Evolutionary conservation across 2,329 filamentous ascomycete species (phyloP).

Genomic region (Ceratocystiopsis minuta): DNA sequence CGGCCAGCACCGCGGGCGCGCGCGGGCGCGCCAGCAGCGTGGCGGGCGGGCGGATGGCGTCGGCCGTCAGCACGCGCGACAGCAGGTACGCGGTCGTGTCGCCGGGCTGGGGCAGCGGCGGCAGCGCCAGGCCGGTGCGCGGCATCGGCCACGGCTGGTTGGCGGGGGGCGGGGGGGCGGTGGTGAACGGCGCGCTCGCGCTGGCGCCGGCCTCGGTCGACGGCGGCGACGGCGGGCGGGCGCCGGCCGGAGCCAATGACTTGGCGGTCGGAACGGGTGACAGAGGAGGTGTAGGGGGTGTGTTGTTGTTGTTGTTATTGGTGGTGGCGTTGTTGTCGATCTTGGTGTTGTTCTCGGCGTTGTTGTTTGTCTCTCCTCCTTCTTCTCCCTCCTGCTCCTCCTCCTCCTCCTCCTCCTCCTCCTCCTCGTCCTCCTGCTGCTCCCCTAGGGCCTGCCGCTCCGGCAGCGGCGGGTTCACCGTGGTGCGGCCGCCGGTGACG

Average conservation of each 20-base stretch:
- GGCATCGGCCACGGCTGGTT: slow-evolving; percentile 73
- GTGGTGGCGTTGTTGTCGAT: not conserved
- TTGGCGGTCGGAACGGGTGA: slow-evolving; percentile 5
- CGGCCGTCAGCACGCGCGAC: slow-evolving; percentile 77
- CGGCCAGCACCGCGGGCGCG: slow-evolving; percentile 47
- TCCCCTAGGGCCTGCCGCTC: slow-evolving; percentile 65
- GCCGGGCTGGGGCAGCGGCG: slow-evolving; percentile 59
- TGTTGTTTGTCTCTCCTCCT: slow-evolving; percentile 34
- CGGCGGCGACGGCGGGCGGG: slow-evolving; percentile 5
- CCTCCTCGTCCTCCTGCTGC: slow-evolving; percentile 32
- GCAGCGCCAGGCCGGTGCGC: slow-evolving; percentile 73
- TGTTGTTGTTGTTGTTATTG: not conserved
- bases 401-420: slow-evolving; percentile 26
- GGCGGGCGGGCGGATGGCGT: slow-evolving; percentile 87
- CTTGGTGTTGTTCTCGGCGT: not conserved
- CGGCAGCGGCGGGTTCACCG: slow-evolving; percentile 70
- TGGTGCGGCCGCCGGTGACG: slow-evolving; percentile 64
- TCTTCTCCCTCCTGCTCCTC: slow-evolving; percentile 33
- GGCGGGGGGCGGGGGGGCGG: slow-evolving; percentile 16
- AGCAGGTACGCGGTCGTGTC: slow-evolving; percentile 80
- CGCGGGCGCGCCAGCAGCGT: slow-evolving; percentile 70
- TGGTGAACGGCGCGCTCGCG: no score
- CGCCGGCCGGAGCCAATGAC: not conserved
- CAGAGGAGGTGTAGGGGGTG: slow-evolving; percentile 6
- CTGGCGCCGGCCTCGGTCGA: slow-evolving; percentile 8